Evolutionary conservation across 192 early-diverging fungal genomes (phyloP).

Genomic region (Backusella morwellensis): DNA sequence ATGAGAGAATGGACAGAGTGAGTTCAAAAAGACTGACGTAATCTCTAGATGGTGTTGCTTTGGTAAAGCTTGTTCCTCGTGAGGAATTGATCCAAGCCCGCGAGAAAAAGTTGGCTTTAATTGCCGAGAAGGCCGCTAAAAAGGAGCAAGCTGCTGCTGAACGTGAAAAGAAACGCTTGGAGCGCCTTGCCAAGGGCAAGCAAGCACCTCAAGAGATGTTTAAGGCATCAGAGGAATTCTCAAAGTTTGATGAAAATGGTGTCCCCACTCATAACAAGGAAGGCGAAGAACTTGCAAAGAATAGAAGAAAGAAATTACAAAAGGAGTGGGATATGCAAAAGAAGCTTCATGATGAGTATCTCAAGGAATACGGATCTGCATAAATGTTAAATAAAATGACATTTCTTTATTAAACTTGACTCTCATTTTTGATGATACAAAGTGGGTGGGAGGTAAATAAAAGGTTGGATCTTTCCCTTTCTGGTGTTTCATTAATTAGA

Average conservation of each 20-base stretch:
- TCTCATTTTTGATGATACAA: background rate
- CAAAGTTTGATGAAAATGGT: slow-evolving; percentile 80
- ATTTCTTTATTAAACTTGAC: background rate
- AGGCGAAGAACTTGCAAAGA: slow-evolving; percentile 84
- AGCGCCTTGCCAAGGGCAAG: slow-evolving; percentile 77
- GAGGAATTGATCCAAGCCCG: slow-evolving; percentile 64
- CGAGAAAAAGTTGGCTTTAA: slow-evolving; percentile 62
- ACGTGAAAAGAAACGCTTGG: slow-evolving; percentile 63
- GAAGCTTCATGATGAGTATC: slow-evolving; percentile 88
- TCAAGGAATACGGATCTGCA: slow-evolving; percentile 33
- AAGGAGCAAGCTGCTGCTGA: slow-evolving; percentile 61
- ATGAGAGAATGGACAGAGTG: background rate
- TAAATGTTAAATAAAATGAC: background rate
- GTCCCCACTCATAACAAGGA: slow-evolving; percentile 83
- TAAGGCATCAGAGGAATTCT: slow-evolving; percentile 61
- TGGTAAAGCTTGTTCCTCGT: slow-evolving; percentile 87
- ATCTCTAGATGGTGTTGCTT: slow-evolving; percentile 75
- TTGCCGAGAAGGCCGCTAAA: slow-evolving; percentile 58
- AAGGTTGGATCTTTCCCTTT: no score
- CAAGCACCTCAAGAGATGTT: slow-evolving; percentile 82
- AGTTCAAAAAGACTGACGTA: background rate
- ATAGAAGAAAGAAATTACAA: slow-evolving; percentile 79
- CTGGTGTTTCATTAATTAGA: no score
- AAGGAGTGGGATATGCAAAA: slow-evolving; percentile 86
- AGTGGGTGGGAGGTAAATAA: background rate